phyloP scores from a whole-genome alignment of 805 yeast genomes.

The Barnettozyma populi region DNA sequence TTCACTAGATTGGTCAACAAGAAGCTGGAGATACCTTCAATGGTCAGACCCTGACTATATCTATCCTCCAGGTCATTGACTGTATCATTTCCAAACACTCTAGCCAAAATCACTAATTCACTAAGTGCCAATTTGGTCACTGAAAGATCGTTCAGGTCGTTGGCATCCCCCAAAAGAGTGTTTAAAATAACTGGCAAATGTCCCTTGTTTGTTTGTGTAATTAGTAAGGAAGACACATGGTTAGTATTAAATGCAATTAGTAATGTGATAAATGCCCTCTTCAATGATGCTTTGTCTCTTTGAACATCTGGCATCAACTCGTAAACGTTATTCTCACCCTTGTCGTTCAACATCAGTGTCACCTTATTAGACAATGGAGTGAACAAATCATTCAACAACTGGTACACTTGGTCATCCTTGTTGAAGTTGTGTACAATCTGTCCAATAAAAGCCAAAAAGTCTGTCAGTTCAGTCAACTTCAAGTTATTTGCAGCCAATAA shows the following conservation, averaged over 20 bases:
- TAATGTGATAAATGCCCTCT: constrained; percentile 65
- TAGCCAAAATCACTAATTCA: constrained; percentile 58
- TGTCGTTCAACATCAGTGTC: constrained; percentile 42
- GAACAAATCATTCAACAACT: constrained; percentile 64
- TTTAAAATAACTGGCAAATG: constrained; percentile 56
- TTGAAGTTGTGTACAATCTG: constrained; percentile 80
- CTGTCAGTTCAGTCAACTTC: constrained; percentile 62
- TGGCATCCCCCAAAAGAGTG: constrained; percentile 59
- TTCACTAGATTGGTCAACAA: constrained; percentile 64
- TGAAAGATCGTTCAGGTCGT: constrained; percentile 55
- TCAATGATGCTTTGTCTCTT: constrained; percentile 60
- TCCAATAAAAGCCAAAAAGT: constrained; percentile 79
- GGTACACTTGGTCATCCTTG: constrained; percentile 61
- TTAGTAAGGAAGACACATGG: constrained; percentile 70
- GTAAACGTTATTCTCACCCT: constrained; percentile 35
- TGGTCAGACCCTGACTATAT: constrained; percentile 38
- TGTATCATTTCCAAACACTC: constrained; percentile 62
- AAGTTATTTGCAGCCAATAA: constrained; percentile 54
- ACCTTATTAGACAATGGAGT: constrained; percentile 70
- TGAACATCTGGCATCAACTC: constrained; percentile 49
- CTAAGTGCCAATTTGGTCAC: constrained; percentile 65
- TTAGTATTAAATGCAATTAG: constrained; percentile 68
- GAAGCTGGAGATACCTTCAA: constrained; percentile 68
- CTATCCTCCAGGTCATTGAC: constrained; percentile 58
- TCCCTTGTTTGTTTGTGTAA: constrained; percentile 60